Evolutionary conservation across 2,329 filamentous ascomycete genomes (phyloP).

Genomic region (Hymenoscyphus scutula): DNA sequence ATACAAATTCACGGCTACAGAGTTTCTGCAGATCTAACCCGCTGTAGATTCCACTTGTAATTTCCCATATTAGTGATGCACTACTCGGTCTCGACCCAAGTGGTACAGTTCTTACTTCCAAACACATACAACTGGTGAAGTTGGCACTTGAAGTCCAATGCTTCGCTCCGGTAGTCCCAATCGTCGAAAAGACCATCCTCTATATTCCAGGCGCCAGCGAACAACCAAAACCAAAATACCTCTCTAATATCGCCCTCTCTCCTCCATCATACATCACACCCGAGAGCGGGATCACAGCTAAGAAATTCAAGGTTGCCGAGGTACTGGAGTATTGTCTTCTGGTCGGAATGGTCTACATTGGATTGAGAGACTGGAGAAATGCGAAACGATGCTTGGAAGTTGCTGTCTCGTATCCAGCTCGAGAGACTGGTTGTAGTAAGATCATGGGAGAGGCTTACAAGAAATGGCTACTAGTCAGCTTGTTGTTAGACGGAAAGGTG

Average conservation of each 20-base stretch:
- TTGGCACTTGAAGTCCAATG: conserved; percentile 54
- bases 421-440: conserved; percentile 63
- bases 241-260: conserved; percentile 47
- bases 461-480: conserved; percentile 78
- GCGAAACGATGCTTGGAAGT: conserved; percentile 62
- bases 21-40: conserved; percentile 15
- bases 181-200: conserved; percentile 64
- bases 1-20: not conserved
- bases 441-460: conserved; percentile 89
- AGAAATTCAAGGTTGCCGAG: conserved; percentile 46
- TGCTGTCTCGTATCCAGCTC: conserved; percentile 64
- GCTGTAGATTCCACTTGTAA: conserved; percentile 27
- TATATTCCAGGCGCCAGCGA: conserved; percentile 56
- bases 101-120: conserved; percentile 63
- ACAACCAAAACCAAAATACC: conserved; percentile 37
- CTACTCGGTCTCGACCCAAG: conserved; percentile 66
- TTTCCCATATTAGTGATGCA: conserved; percentile 40
- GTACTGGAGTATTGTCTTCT: conserved; percentile 68
- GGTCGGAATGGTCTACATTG: conserved; percentile 63
- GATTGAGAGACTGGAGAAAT: conserved; percentile 58
- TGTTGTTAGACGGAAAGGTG: conserved; percentile 66
- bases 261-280: conserved; percentile 58
- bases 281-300: conserved; percentile 55
- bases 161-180: conserved; percentile 54
- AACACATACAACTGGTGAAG: conserved; percentile 57